Evolutionary conservation across 106 monocot genomes (phyloP).

Genomic region (Dendrobium officinale): DNA sequence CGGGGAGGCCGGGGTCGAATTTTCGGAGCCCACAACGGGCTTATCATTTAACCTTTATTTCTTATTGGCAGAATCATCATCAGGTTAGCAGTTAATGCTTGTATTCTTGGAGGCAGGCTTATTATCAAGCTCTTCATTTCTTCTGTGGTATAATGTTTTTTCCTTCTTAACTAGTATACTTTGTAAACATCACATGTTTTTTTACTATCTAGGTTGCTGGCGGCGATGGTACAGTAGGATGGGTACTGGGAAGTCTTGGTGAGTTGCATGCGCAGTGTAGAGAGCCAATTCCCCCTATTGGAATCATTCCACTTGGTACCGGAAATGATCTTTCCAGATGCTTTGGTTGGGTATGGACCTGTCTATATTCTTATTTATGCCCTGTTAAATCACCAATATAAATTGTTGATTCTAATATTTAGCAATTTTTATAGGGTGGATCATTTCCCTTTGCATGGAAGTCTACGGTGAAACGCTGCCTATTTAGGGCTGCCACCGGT

Average conservation of each 20-base stretch:
- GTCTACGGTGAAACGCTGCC: conserved; percentile 62
- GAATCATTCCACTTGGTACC: conserved; percentile 96
- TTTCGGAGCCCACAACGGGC: neutral
- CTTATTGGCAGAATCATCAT: neutral
- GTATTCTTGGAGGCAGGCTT: neutral
- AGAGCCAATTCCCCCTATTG: conserved; percentile 83
- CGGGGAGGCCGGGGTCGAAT: no score
- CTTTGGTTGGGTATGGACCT: conserved; percentile 84
- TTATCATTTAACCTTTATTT: neutral
- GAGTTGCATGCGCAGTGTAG: conserved; percentile 59
- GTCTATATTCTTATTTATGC: neutral
- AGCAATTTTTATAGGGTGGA: conserved; percentile 55
- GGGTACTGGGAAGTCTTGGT: conserved; percentile 79
- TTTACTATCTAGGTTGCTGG: conserved; percentile 74
- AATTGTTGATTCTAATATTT: neutral
- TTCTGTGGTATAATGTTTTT: neutral
- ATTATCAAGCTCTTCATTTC: neutral
- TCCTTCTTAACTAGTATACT: neutral
- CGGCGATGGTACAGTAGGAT: conserved; percentile 98
- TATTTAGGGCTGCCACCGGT: conserved; percentile 48
- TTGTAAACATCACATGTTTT: neutral
- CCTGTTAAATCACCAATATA: neutral
- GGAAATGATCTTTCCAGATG: conserved; percentile 97
- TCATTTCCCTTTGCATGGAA: conserved; percentile 96
- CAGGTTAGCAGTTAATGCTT: neutral